Base-by-base conservation (phyloP, 164 flowering plant genomes). In the Stephania yunnanensis region DNA sequence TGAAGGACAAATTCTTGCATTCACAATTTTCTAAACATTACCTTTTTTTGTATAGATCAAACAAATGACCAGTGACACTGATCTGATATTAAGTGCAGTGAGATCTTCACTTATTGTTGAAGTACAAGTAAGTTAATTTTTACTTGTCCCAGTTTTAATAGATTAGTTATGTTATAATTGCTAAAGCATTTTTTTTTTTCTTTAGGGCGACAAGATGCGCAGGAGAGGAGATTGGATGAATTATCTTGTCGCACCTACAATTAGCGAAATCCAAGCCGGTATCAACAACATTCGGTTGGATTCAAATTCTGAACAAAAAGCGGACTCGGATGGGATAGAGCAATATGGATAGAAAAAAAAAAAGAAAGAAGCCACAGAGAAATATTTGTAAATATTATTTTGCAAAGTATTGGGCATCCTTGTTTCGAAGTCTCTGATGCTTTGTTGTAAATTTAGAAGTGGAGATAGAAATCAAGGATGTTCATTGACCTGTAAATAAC, bases 161-260 rank as follows among this genome's bases (percentile, higher is more conserved):
- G 29, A n/a, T 25, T 61, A n/a, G 5, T 61, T 61, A 61, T 61
- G 25, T 61, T 61, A n/a, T 61, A 61, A 61, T 61, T 19, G 15
- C 15, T 9, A 50, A 10, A 50, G 9, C 15, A 0, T 25, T 6
- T 7, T 25, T 6, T 19, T n/a, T 61, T 6, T 61, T 61, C 4
- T 61, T 20, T 6, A 61, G 66, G 66, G 66, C 9, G 66, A 61
- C 6, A 61, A 61, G 20, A n/a, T 61, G 66, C 66, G 66, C 20
- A 61, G 66, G 20, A 20, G 66, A 19, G 66, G 66, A 15, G 66
- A 61, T 61, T 61, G 66, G 66, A 61, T 61, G 66, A 61, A 61
- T 7, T 61, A 61, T 61, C n/a, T 61, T n/a, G 20, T 10, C 2
- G 2, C 66, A 7, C 7, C 66, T 10, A 19, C 66, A n/a, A 10